Conservation (phyloP, 2,329 filamentous ascomycete genomes). For the Cercospora nicotianae region DNA sequence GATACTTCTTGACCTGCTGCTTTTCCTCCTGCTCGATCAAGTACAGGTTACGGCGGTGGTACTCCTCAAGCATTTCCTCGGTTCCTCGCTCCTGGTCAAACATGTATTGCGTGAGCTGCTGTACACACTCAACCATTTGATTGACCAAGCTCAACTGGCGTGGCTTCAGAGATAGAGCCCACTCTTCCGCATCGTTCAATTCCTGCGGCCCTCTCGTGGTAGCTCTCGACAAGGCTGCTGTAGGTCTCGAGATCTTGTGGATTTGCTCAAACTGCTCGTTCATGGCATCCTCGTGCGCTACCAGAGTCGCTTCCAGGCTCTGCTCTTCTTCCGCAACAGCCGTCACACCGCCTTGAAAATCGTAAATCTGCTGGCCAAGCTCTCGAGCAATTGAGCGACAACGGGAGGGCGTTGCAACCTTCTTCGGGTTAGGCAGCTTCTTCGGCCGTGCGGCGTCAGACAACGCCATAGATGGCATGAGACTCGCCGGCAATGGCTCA, state of each 20-base stretch:
- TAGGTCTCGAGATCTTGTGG: not conserved
- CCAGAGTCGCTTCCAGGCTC: constrained; percentile 16
- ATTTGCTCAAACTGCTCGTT: not conserved
- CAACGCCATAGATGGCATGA: not conserved
- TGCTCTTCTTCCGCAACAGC: constrained; percentile 3
- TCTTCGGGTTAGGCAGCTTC: not conserved
- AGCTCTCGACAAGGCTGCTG: not conserved
- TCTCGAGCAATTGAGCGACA: not conserved
- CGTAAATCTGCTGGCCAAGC: not conserved
- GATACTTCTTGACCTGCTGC: constrained; percentile 43
- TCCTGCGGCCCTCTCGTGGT: not conserved
- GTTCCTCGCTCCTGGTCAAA: constrained; percentile 50
- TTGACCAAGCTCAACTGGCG: constrained; percentile 44
- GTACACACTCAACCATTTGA: constrained; percentile 42
- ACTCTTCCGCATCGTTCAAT: constrained; percentile 35
- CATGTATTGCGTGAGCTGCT: constrained; percentile 49
- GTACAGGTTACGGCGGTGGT: constrained; percentile 45
- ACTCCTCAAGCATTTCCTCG: constrained; percentile 47
- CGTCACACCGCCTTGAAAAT: not conserved
- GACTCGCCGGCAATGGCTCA: not conserved
- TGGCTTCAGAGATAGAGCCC: constrained; percentile 42
- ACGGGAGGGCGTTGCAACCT: not conserved
- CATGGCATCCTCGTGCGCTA: constrained; percentile 1
- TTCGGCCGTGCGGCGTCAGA: not conserved
- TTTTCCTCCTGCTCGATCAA: constrained; percentile 47